phyloP scores from a whole-genome alignment of 257 asterid species.

The Solanum rostratum region DNA sequence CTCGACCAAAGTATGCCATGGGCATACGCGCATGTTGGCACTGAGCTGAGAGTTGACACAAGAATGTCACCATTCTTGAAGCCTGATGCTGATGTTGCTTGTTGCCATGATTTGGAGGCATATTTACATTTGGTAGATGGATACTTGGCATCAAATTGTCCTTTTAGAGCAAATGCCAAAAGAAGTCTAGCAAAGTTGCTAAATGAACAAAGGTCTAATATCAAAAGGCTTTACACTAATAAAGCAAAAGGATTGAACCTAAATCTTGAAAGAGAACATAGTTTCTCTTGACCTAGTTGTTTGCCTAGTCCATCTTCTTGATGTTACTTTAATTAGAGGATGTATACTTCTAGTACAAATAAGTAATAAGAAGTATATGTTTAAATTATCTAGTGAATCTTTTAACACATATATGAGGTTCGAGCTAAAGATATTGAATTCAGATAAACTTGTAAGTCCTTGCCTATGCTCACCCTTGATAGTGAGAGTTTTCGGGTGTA shows the following conservation, averaged over 20 bases:
- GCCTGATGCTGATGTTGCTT: constrained; percentile 70
- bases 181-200: constrained; percentile 61
- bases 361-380: not conserved
- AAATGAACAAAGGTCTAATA: constrained; percentile 60
- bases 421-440: not conserved
- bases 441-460: not conserved
- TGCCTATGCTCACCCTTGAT: not conserved
- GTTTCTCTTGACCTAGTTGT: constrained; percentile 15
- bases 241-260: constrained; percentile 43
- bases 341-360: not conserved
- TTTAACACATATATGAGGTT: not conserved
- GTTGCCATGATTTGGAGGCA: constrained; percentile 94
- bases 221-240: constrained; percentile 59
- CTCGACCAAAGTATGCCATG: constrained; percentile 70
- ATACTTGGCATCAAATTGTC: constrained; percentile 63
- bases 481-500: not conserved
- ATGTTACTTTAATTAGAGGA: not conserved
- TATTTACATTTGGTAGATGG: constrained; percentile 86
- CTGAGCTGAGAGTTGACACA: constrained; percentile 55
- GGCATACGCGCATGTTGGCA: constrained; percentile 82
- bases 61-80: constrained; percentile 66
- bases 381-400: not conserved
- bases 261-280: constrained; percentile 23
- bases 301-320: constrained; percentile 61
- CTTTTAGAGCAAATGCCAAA: constrained; percentile 79